Evolutionary conservation across 2,329 filamentous ascomycete genomes (phyloP).

Genomic region (Pleoardoris graminearum): DNA sequence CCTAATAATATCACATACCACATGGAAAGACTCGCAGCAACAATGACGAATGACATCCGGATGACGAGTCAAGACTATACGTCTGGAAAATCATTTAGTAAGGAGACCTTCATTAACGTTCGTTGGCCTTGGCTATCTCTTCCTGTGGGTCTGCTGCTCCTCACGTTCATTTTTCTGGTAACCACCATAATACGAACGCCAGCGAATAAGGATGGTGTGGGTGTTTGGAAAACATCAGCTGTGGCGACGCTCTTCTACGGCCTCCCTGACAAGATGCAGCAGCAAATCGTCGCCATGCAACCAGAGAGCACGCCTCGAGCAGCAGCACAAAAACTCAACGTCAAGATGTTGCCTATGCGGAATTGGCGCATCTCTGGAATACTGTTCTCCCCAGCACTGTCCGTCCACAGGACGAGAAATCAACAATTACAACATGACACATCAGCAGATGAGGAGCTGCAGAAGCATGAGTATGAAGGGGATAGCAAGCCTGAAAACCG

Average conservation of each 20-base stretch:
- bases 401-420: too few relatives aligned
- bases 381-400: too few relatives aligned
- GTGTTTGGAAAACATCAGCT: slow-evolving; percentile 37
- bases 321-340: too few relatives aligned
- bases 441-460: too few relatives aligned
- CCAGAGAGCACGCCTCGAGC: too few relatives aligned
- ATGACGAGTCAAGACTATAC: slow-evolving; percentile 13
- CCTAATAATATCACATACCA: slow-evolving; percentile 27
- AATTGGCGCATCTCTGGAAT: too few relatives aligned
- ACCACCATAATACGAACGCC: slow-evolving; percentile 29
- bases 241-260: slow-evolving; percentile 36
- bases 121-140: slow-evolving; percentile 34
- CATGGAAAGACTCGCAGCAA: slow-evolving; percentile 21
- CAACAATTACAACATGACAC: too few relatives aligned
- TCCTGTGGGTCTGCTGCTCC: slow-evolving; percentile 24
- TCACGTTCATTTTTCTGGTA: slow-evolving; percentile 29
- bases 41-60: slow-evolving; percentile 26
- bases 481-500: too few relatives aligned
- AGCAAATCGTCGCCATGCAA: too few relatives aligned
- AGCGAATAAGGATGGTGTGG: slow-evolving; percentile 7
- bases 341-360: too few relatives aligned
- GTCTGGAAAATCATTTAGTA: slow-evolving; percentile 13
- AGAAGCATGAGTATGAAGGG: too few relatives aligned
- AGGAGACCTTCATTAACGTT: slow-evolving; percentile 17
- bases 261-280: slow-evolving; percentile 23